phyloP scores from a whole-genome alignment of 106 monocot genomes.

The Allium fistulosum region DNA sequence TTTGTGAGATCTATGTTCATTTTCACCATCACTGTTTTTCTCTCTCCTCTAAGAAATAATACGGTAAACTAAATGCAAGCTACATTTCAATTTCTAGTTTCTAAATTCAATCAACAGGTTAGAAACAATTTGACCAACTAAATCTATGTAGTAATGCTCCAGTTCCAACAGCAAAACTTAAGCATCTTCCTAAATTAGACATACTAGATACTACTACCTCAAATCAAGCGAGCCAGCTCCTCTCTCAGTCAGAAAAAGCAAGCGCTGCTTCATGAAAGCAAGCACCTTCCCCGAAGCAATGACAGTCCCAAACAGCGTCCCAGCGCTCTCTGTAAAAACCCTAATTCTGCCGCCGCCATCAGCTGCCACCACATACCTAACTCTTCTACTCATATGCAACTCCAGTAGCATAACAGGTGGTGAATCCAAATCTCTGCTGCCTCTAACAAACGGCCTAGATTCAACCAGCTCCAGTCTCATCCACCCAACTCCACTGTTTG shows the following conservation, averaged over 20 bases:
- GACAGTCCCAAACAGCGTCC: constrained; percentile 62
- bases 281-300: constrained; percentile 41
- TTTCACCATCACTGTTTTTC: too few species aligned
- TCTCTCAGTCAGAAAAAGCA: constrained; percentile 75
- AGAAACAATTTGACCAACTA: too few species aligned
- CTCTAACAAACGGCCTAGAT: constrained; percentile 27
- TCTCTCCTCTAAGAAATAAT: too few species aligned
- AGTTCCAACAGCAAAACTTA: too few species aligned
- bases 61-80: too few species aligned
- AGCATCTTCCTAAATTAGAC: too few species aligned
- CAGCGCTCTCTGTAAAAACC: constrained; percentile 69
- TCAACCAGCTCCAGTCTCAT: constrained; percentile 24
- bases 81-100: too few species aligned
- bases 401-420: constrained; percentile 50
- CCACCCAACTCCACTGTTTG: constrained; percentile 40
- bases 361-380: constrained; percentile 45
- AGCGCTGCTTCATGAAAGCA: constrained; percentile 70
- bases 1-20: too few species aligned
- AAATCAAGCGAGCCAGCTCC: constrained; percentile 82
- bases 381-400: constrained; percentile 44
- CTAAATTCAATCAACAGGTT: too few species aligned
- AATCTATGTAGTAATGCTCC: too few species aligned
- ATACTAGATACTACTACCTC: neutral
- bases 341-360: constrained; percentile 63
- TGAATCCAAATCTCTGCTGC: constrained; percentile 27